These are phyloP conservation scores for Letharia lupina DNA, from an alignment of 495 filamentous ascomycete species.

Conservation along the genomic window DNA sequence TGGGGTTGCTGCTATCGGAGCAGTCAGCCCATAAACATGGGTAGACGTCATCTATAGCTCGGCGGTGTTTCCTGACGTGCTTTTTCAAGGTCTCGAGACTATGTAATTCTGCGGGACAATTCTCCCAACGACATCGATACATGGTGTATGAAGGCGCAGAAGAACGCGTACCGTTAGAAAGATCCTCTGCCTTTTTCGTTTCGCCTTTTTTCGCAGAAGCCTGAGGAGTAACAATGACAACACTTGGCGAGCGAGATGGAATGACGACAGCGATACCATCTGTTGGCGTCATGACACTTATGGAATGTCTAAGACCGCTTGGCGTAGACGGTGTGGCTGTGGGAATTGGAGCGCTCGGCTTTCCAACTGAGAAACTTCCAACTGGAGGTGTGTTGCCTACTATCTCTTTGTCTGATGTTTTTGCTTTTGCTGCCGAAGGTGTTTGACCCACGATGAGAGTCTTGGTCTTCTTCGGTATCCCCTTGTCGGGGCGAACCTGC, in stretches of 20 bases:
- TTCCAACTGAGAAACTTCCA: not conserved
- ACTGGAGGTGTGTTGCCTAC: not conserved
- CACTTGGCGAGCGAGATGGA: slow-evolving; percentile 23
- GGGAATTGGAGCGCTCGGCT: not conserved
- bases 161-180: slow-evolving; percentile 6
- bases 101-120: slow-evolving; percentile 62
- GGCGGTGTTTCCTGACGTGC: slow-evolving; percentile 53
- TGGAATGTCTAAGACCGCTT: slow-evolving; percentile 19
- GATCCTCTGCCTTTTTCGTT: not conserved
- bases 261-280: slow-evolving; percentile 23
- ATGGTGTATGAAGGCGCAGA: slow-evolving; percentile 33
- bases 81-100: slow-evolving; percentile 61
- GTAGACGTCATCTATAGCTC: slow-evolving; percentile 13
- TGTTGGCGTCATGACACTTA: slow-evolving; percentile 11
- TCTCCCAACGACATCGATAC: slow-evolving; percentile 55
- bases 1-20: slow-evolving; percentile 19
- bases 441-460: not conserved
- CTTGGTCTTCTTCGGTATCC: slow-evolving; percentile 8
- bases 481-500: slow-evolving; percentile 18
- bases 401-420: not conserved
- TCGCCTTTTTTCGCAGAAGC: not conserved
- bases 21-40: slow-evolving; percentile 45
- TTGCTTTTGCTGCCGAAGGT: not conserved
- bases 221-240: slow-evolving; percentile 12
- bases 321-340: slow-evolving; percentile 13